Evolutionary conservation across 2,329 filamentous ascomycete species (phyloP).

Genomic region (Claviceps sp.): DNA sequence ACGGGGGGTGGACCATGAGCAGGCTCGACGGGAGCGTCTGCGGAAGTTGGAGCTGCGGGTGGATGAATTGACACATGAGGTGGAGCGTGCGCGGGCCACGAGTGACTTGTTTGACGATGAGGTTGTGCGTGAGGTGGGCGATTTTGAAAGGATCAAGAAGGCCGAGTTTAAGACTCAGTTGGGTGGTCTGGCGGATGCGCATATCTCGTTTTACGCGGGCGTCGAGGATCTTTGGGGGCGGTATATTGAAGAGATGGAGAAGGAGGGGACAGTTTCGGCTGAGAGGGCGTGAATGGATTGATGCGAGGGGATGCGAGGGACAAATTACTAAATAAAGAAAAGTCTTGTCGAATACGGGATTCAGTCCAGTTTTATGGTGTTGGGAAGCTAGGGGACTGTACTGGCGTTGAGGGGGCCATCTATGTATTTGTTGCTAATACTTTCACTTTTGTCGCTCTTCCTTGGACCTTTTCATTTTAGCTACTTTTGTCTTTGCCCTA

Average conservation of each 20-base stretch:
- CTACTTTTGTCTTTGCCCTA: no score
- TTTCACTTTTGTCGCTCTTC: no score
- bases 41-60: slow-evolving; percentile 88
- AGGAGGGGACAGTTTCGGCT: slow-evolving; percentile 27
- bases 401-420: no score
- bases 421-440: no score
- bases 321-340: no score
- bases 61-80: slow-evolving; percentile 78
- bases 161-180: slow-evolving; percentile 83
- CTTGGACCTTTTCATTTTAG: no score
- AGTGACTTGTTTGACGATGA: slow-evolving; percentile 93
- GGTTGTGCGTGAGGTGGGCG: slow-evolving; percentile 79
- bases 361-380: no score
- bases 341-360: no score
- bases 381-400: no score
- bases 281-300: not conserved
- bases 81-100: slow-evolving; percentile 74
- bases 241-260: slow-evolving; percentile 82
- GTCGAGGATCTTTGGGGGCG: slow-evolving; percentile 76
- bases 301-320: not conserved
- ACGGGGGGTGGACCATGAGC: slow-evolving; percentile 90
- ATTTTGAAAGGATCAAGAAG: slow-evolving; percentile 95
- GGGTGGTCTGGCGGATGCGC: slow-evolving; percentile 68
- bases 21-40: slow-evolving; percentile 71
- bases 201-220: slow-evolving; percentile 74